Conservation (phyloP, 148 eudicot genomes). For the Nyssa sinensis region DNA sequence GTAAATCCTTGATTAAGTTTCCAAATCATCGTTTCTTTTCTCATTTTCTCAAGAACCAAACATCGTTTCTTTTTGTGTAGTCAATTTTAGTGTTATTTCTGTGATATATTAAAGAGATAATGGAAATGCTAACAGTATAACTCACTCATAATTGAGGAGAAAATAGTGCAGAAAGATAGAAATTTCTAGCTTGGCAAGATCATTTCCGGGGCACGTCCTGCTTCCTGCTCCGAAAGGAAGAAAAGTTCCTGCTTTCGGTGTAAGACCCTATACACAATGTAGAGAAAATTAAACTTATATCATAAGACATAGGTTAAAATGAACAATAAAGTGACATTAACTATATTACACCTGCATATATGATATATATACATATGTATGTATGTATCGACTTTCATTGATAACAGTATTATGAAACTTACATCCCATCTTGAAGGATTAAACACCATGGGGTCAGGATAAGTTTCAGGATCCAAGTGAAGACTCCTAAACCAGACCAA, state of each 20-base stretch:
- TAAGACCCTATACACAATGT: slow-evolving; percentile 35
- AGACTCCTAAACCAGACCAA: slow-evolving; percentile 74
- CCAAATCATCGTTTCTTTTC: background rate
- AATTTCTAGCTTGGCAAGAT: slow-evolving; percentile 90
- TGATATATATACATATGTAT: no score
- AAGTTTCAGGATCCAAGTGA: slow-evolving; percentile 67
- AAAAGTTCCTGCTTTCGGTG: slow-evolving; percentile 73
- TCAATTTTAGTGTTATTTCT: no score
- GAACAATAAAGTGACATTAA: no score
- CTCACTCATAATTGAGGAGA: slow-evolving; percentile 72
- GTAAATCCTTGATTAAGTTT: background rate
- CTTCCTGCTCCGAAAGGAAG: slow-evolving; percentile 86
- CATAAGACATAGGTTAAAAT: background rate
- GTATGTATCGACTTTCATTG: no score
- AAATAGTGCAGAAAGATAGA: slow-evolving; percentile 84
- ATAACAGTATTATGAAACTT: slow-evolving; percentile 37
- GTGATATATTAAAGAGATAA: background rate
- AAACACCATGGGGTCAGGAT: slow-evolving; percentile 63
- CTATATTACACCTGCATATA: background rate
- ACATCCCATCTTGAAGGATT: slow-evolving; percentile 95
- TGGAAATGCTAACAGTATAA: background rate
- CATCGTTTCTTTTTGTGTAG: background rate
- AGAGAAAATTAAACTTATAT: background rate
- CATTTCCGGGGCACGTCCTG: slow-evolving; percentile 88
- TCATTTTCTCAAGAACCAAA: background rate